Conservation (phyloP, 2,329 filamentous ascomycete species). For the Endoconidiophora laricicola region DNA sequence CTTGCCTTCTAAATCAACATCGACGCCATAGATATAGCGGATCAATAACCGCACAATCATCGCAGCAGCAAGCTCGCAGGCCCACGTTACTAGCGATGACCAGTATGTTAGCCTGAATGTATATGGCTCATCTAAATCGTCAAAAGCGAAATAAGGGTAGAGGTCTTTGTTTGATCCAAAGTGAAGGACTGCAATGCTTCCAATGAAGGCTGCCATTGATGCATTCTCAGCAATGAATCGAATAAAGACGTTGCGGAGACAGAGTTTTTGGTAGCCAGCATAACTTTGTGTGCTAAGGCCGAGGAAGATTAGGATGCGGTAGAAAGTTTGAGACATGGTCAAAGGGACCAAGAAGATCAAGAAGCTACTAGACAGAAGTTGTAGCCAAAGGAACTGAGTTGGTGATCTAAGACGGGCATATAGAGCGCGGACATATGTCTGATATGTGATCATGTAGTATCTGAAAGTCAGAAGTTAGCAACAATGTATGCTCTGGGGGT, state of each 20-base stretch:
- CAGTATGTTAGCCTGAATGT: constrained; percentile 47
- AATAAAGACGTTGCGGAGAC: constrained; percentile 50
- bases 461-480: constrained; percentile 20
- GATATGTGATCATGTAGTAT: constrained; percentile 53
- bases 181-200: constrained; percentile 47
- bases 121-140: constrained; percentile 33
- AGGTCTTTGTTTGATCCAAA: constrained; percentile 51
- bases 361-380: constrained; percentile 44
- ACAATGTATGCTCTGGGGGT: too few species aligned
- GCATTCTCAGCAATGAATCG: constrained; percentile 50
- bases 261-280: constrained; percentile 47
- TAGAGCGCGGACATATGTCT: constrained; percentile 52
- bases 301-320: constrained; percentile 36
- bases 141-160: constrained; percentile 55
- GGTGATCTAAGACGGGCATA: constrained; percentile 52
- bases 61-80: constrained; percentile 46
- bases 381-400: constrained; percentile 46
- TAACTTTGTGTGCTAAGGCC: constrained; percentile 43
- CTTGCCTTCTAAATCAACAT: constrained; percentile 48
- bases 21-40: constrained; percentile 39
- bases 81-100: constrained; percentile 48
- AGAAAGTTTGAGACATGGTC: constrained; percentile 43
- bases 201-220: constrained; percentile 51
- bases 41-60: constrained; percentile 43
- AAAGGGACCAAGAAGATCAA: constrained; percentile 48